phyloP scores from a whole-genome alignment of 2,329 filamentous ascomycete species.

The Fusarium pininemorale region DNA sequence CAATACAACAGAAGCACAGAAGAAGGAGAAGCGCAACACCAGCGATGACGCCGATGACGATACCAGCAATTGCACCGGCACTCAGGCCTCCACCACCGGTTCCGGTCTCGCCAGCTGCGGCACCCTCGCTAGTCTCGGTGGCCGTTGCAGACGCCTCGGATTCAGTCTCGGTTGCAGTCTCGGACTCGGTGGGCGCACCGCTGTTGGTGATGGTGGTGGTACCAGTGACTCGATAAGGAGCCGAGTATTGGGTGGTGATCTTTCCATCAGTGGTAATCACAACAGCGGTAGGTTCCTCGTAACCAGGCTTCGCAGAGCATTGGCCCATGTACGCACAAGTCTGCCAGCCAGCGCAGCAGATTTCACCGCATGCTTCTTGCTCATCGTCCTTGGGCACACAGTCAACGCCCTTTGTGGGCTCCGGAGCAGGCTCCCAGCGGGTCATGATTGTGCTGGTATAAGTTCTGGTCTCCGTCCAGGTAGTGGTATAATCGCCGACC shows the following conservation, averaged over 20 bases:
- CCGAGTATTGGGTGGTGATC: conserved; percentile 65
- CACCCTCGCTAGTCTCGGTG: conserved; percentile 53
- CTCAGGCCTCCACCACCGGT: conserved; percentile 62
- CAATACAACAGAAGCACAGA: conserved; percentile 79
- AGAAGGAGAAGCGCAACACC: conserved; percentile 74
- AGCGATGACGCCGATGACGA: conserved; percentile 77
- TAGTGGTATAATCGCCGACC: conserved; percentile 59
- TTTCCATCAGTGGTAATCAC: conserved; percentile 57
- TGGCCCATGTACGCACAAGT: conserved; percentile 69
- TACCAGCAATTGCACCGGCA: conserved; percentile 80
- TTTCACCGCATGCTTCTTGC: conserved; percentile 70
- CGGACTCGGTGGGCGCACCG: conserved; percentile 59
- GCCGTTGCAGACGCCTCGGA: conserved; percentile 63
- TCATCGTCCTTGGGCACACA: conserved; percentile 63
- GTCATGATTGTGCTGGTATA: conserved; percentile 68
- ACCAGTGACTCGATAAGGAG: conserved; percentile 62
- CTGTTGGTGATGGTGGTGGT: conserved; percentile 64
- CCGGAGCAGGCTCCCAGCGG: conserved; percentile 55
- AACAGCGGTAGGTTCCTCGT: conserved; percentile 53
- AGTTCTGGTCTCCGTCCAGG: conserved; percentile 69
- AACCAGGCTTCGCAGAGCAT: conserved; percentile 65
- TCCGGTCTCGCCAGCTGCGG: conserved; percentile 40
- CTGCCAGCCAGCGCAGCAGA: conserved; percentile 76
- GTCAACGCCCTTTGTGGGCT: conserved; percentile 54
- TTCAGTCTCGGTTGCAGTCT: conserved; percentile 59